These are phyloP conservation scores for Senna tora DNA, from an alignment of 306 rosid genomes.

Conservation along the genomic window DNA sequence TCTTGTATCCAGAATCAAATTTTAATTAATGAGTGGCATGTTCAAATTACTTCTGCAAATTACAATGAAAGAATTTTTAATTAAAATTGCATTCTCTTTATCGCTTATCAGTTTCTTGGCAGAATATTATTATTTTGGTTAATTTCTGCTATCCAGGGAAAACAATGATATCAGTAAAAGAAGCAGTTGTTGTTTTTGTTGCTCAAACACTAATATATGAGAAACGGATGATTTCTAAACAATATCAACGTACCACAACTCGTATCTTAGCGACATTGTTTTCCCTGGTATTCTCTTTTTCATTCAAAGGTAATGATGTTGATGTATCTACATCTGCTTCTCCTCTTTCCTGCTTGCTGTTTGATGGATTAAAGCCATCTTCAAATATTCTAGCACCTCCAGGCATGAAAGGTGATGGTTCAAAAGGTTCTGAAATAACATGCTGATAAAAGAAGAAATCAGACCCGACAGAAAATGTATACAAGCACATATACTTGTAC, in stretches of 20 bases:
- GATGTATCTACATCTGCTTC: slow-evolving; percentile 69
- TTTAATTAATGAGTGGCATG: slow-evolving; percentile 18
- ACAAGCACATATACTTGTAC: slow-evolving; percentile 16
- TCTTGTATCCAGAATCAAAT: slow-evolving; percentile 7
- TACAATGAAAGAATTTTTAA: neutral
- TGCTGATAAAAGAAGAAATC: slow-evolving; percentile 59
- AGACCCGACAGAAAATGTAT: slow-evolving; percentile 29
- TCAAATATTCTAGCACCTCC: slow-evolving; percentile 71
- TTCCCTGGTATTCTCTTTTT: slow-evolving; percentile 80
- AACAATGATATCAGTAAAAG: neutral
- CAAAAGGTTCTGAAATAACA: slow-evolving; percentile 82
- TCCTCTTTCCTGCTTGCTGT: slow-evolving; percentile 60
- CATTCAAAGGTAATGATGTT: slow-evolving; percentile 54
- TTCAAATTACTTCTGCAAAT: slow-evolving; percentile 8
- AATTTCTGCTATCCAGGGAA: slow-evolving; percentile 27
- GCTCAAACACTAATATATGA: slow-evolving; percentile 12
- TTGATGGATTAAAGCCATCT: slow-evolving; percentile 57
- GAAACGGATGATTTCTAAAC: neutral
- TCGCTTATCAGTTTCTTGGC: neutral
- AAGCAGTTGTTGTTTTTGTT: neutral
- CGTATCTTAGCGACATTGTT: slow-evolving; percentile 88
- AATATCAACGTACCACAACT: slow-evolving; percentile 91
- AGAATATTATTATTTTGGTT: neutral
- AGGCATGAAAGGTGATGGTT: slow-evolving; percentile 92
- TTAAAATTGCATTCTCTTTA: neutral